Evolutionary conservation across 768 basidiomycete species (phyloP).

Genomic region (Mycena rebaudengoi): DNA sequence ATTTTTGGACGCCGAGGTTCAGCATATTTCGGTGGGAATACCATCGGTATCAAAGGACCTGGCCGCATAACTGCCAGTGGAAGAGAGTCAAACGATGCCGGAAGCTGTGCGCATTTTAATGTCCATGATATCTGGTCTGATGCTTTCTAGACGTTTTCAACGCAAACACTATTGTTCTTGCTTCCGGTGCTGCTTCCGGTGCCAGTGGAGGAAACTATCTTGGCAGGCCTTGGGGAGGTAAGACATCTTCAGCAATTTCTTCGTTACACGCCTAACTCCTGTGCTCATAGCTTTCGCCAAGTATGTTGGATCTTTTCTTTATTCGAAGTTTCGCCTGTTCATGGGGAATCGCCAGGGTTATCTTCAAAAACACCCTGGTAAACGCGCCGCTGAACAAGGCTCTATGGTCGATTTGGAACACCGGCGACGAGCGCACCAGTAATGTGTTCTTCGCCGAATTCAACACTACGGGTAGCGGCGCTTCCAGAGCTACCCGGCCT

Average conservation of each 20-base stretch:
- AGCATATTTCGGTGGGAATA: constrained; percentile 60
- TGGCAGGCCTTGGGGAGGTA: constrained; percentile 59
- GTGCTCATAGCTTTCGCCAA: constrained; percentile 49
- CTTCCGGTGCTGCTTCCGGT: constrained; percentile 46
- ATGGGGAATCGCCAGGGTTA: constrained; percentile 48
- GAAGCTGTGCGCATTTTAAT: constrained; percentile 50
- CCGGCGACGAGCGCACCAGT: constrained; percentile 45
- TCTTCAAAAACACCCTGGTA: constrained; percentile 56
- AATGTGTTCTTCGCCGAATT: constrained; percentile 57
- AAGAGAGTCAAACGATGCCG: constrained; percentile 50
- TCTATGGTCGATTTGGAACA: constrained; percentile 58
- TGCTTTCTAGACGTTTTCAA: constrained; percentile 50
- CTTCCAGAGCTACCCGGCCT: constrained; percentile 43
- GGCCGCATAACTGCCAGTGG: constrained; percentile 61
- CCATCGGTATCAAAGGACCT: constrained; percentile 51
- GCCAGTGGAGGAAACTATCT: constrained; percentile 49
- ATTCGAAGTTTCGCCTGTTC: not conserved
- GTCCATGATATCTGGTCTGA: not conserved
- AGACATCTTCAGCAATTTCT: not conserved
- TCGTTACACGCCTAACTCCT: not conserved
- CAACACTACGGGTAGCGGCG: constrained; percentile 53
- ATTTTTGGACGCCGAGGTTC: constrained; percentile 54
- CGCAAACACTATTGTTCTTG: constrained; percentile 52
- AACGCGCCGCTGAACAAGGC: constrained; percentile 48
- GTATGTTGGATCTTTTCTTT: constrained; percentile 31